Evolutionary conservation across 129 eudicot genomes (phyloP).

Genomic region (Tagetes patula): DNA sequence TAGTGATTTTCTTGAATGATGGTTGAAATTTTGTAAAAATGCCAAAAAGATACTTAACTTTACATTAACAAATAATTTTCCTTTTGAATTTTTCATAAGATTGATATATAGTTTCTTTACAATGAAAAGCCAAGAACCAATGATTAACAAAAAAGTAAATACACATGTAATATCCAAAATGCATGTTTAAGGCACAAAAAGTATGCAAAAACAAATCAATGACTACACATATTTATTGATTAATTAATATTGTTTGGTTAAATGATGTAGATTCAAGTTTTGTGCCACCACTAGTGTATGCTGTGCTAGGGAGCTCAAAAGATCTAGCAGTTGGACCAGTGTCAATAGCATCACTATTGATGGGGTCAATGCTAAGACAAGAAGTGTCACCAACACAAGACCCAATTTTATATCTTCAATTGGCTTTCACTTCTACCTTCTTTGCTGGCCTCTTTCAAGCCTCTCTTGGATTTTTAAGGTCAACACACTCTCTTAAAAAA

Average conservation of each 20-base stretch:
- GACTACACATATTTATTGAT: neutral
- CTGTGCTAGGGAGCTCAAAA: slow-evolving; percentile 85
- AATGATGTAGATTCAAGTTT: slow-evolving; percentile 72
- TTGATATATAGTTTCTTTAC: neutral
- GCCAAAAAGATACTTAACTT: slow-evolving; percentile 17
- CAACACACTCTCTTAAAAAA: neutral
- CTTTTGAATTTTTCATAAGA: neutral
- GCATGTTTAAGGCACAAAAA: slow-evolving; percentile 1
- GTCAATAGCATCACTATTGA: slow-evolving; percentile 76
- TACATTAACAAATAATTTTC: neutral
- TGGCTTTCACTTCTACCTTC: slow-evolving; percentile 79
- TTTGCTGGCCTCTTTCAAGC: slow-evolving; percentile 93
- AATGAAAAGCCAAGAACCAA: neutral
- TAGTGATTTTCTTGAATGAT: no score
- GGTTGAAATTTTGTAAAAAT: neutral
- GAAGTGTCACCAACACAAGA: slow-evolving; percentile 66
- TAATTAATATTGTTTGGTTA: neutral
- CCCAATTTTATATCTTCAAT: slow-evolving; percentile 69
- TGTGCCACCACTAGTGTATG: slow-evolving; percentile 86
- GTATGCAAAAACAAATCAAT: neutral
- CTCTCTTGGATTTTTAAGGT: slow-evolving; percentile 78
- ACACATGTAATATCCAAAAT: neutral
- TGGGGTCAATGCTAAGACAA: slow-evolving; percentile 85
- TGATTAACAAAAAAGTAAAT: neutral
- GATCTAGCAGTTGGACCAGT: slow-evolving; percentile 97